These are phyloP conservation scores for Lineolata rhizophorae DNA, from an alignment of 495 filamentous ascomycete species.

Conservation along the genomic window DNA sequence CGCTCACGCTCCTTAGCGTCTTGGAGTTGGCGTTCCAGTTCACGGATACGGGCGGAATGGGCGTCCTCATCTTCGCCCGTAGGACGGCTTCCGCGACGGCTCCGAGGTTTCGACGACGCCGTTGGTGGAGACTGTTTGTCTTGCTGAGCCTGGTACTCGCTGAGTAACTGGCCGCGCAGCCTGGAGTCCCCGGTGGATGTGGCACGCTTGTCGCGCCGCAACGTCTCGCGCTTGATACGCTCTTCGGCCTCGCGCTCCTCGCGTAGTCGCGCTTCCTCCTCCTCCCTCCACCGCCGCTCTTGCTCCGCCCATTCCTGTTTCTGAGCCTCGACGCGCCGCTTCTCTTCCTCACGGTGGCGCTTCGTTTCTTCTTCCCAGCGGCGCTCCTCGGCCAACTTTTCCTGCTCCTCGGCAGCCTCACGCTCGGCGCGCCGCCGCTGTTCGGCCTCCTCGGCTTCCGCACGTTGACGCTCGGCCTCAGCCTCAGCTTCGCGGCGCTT, in stretches of 20 bases:
- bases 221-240: slow-evolving; percentile 41
- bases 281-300: slow-evolving; percentile 57
- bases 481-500: slow-evolving; percentile 28
- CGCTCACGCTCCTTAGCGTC: slow-evolving; percentile 67
- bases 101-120: slow-evolving; percentile 12
- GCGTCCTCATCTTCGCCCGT: slow-evolving; percentile 10
- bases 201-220: slow-evolving; percentile 31
- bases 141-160: slow-evolving; percentile 51
- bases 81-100: slow-evolving; percentile 12
- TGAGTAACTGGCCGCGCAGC: slow-evolving; percentile 65
- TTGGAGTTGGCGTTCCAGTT: slow-evolving; percentile 72
- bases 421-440: slow-evolving; percentile 33
- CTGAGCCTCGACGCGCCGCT: slow-evolving; percentile 46
- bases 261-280: slow-evolving; percentile 49
- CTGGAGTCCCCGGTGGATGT: no score
- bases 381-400: slow-evolving; percentile 45
- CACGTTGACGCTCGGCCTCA: slow-evolving; percentile 37
- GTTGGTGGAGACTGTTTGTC: no score
- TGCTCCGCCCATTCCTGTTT: slow-evolving; percentile 68
- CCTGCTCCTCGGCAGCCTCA: slow-evolving; percentile 49
- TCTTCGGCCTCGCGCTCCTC: slow-evolving; percentile 57
- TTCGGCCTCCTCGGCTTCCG: slow-evolving; percentile 45
- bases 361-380: slow-evolving; percentile 63
- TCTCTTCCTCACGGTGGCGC: slow-evolving; percentile 44
- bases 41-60: slow-evolving; percentile 40